Conservation (phyloP, 768 basidiomycete species). For the Collybia sordida region DNA sequence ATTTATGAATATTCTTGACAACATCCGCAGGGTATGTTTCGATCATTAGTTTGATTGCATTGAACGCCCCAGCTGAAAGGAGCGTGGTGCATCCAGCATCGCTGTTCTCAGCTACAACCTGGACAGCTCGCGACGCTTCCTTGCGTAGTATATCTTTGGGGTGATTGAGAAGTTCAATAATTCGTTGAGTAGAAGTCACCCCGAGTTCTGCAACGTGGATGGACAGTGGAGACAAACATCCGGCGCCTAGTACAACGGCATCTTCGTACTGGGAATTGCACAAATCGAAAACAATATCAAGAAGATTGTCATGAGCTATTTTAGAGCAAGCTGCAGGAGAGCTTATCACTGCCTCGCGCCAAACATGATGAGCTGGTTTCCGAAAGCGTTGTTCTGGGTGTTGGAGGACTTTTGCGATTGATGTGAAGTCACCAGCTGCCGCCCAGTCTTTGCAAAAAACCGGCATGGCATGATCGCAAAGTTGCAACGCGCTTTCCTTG, state of each 20-base stretch:
- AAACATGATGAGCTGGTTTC: slow-evolving; percentile 13
- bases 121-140: slow-evolving; percentile 14
- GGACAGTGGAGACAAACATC: slow-evolving; percentile 11
- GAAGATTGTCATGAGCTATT: slow-evolving; percentile 10
- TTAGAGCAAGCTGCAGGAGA: slow-evolving; percentile 12
- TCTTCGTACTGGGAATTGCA: slow-evolving; percentile 16
- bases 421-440: slow-evolving; percentile 10
- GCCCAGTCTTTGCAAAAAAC: slow-evolving; percentile 16
- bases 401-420: slow-evolving; percentile 8
- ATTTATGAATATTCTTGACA: slow-evolving; percentile 11
- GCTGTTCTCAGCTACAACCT: slow-evolving; percentile 10
- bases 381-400: slow-evolving; percentile 14
- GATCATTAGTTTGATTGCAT: slow-evolving; percentile 6
- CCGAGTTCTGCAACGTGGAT: slow-evolving; percentile 13
- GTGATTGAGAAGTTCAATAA: slow-evolving; percentile 12
- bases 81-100: slow-evolving; percentile 9
- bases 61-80: slow-evolving; percentile 10
- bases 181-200: slow-evolving; percentile 5
- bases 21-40: slow-evolving; percentile 10
- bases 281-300: slow-evolving; percentile 13
- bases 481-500: slow-evolving; percentile 15
- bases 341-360: slow-evolving; percentile 11
- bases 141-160: slow-evolving; percentile 10
- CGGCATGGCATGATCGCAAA: slow-evolving; percentile 17
- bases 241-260: slow-evolving; percentile 9